Evolutionary conservation across 2,329 filamentous ascomycete genomes (phyloP).

Genomic region (Ophiognomonia clavigignenti-juglandacearum): DNA sequence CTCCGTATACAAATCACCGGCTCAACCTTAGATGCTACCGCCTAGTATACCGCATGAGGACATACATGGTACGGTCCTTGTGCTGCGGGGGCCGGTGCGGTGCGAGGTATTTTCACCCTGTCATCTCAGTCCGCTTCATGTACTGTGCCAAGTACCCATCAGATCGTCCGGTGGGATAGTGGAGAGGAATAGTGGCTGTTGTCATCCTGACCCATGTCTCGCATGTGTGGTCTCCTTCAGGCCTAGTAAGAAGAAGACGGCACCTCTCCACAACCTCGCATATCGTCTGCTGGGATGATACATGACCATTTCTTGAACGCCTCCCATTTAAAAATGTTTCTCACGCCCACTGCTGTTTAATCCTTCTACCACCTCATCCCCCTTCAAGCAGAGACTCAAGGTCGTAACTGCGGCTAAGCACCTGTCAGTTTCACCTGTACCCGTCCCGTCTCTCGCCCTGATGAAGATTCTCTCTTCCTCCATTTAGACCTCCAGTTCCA

Average conservation of each 20-base stretch:
- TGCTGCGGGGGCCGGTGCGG: no score
- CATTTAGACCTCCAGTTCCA: slow-evolving; percentile 3
- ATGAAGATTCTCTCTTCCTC: slow-evolving; percentile 7
- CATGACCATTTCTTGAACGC: slow-evolving; percentile 13
- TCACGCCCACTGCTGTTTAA: slow-evolving; percentile 22
- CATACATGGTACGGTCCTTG: not conserved
- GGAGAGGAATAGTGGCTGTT: slow-evolving; percentile 9
- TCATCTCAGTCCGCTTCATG: no score
- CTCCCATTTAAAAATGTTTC: slow-evolving; percentile 22
- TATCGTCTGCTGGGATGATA: slow-evolving; percentile 23
- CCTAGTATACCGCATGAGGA: not conserved
- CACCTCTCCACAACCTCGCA: slow-evolving; percentile 28
- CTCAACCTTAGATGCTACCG: not conserved
- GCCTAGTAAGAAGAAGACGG: slow-evolving; percentile 33
- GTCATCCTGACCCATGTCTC: slow-evolving; percentile 32
- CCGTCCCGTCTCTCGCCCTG: slow-evolving; percentile 11
- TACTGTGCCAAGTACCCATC: no score
- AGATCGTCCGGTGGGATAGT: slow-evolving; percentile 25
- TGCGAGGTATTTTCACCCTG: no score
- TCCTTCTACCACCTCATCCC: slow-evolving; percentile 5
- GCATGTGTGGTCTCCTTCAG: slow-evolving; percentile 32
- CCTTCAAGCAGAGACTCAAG: not conserved
- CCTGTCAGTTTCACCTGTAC: slow-evolving; percentile 24
- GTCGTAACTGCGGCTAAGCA: slow-evolving; percentile 23
- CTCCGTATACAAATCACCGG: not conserved